Evolutionary conservation across 257 asterid genomes (phyloP).

Genomic region (Buddleja alternifolia): DNA sequence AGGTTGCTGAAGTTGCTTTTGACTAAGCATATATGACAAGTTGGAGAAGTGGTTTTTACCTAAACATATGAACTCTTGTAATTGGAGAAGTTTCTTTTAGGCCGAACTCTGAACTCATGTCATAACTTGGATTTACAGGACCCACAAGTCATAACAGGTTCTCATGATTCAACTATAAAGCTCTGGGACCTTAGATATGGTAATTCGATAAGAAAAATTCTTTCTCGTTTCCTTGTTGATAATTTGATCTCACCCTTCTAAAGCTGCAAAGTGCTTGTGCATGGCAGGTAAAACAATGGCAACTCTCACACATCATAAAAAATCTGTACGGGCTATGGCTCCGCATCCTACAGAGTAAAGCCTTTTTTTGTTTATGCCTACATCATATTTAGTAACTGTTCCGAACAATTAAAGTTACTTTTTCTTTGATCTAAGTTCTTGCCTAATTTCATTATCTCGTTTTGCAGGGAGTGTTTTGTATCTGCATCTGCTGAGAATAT

Average conservation of each 20-base stretch:
- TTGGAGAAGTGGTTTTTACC: no score
- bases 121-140: constrained; percentile 60
- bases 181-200: constrained; percentile 94
- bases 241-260: constrained; percentile 21
- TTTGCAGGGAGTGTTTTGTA: constrained; percentile 83
- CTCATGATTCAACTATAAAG: constrained; percentile 92
- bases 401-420: constrained; percentile 12
- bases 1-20: no score
- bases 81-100: constrained; percentile 10
- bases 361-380: background rate
- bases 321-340: constrained; percentile 90
- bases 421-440: constrained; percentile 12
- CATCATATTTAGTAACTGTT: constrained; percentile 4
- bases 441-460: constrained; percentile 25
- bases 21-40: no score
- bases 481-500: constrained; percentile 99
- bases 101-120: constrained; percentile 31
- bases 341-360: constrained; percentile 80
- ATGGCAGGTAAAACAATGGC: constrained; percentile 81
- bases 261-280: constrained; percentile 30
- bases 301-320: constrained; percentile 87
- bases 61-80: no score
- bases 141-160: constrained; percentile 98
- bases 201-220: constrained; percentile 25
- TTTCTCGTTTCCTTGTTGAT: constrained; percentile 1